phyloP scores from a whole-genome alignment of 1,284 basidiomycete genomes.

The Psilocybe mexicana region DNA sequence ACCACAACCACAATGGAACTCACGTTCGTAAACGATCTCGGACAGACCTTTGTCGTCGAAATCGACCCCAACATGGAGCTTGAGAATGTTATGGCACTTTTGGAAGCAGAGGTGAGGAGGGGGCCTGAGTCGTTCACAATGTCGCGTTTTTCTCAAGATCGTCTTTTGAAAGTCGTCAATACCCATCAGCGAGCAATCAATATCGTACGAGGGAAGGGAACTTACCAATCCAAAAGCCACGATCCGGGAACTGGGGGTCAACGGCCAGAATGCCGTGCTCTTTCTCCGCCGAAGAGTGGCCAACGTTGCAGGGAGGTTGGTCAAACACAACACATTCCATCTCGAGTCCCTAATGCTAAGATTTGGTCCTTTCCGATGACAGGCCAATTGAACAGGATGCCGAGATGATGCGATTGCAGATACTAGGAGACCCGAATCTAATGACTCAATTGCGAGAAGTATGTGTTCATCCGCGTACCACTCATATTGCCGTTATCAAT shows the following conservation, averaged over 20 bases:
- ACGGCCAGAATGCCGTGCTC: slow-evolving; percentile 61
- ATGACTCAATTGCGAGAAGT: slow-evolving; percentile 79
- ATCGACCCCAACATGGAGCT: slow-evolving; percentile 88
- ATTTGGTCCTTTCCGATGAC: slow-evolving; percentile 5
- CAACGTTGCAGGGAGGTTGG: slow-evolving; percentile 62
- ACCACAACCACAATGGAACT: slow-evolving; percentile 61
- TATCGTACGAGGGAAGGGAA: slow-evolving; percentile 65
- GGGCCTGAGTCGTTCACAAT: not conserved
- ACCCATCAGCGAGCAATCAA: slow-evolving; percentile 66
- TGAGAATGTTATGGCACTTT: slow-evolving; percentile 84
- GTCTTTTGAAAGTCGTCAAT: slow-evolving; percentile 60
- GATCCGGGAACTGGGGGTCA: slow-evolving; percentile 62
- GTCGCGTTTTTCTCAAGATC: not conserved
- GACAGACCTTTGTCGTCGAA: slow-evolving; percentile 75
- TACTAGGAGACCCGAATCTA: slow-evolving; percentile 80
- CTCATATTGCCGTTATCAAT: not conserved
- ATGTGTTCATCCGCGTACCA: slow-evolving; percentile 20
- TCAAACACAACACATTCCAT: slow-evolving; percentile 1
- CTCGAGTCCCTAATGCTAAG: not conserved
- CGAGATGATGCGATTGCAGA: slow-evolving; percentile 88
- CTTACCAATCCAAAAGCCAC: slow-evolving; percentile 65
- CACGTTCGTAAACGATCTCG: slow-evolving; percentile 80
- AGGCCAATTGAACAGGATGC: slow-evolving; percentile 75
- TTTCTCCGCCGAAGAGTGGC: slow-evolving; percentile 61
- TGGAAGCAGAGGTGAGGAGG: slow-evolving; percentile 80